A percentile compares a stretch with the other conserved stretches of the same genome.
These are phyloP conservation scores for Pseudogymnoascus sp. DNA, from an alignment of 2,329 filamentous ascomycete species.

Conservation along the genomic window DNA sequence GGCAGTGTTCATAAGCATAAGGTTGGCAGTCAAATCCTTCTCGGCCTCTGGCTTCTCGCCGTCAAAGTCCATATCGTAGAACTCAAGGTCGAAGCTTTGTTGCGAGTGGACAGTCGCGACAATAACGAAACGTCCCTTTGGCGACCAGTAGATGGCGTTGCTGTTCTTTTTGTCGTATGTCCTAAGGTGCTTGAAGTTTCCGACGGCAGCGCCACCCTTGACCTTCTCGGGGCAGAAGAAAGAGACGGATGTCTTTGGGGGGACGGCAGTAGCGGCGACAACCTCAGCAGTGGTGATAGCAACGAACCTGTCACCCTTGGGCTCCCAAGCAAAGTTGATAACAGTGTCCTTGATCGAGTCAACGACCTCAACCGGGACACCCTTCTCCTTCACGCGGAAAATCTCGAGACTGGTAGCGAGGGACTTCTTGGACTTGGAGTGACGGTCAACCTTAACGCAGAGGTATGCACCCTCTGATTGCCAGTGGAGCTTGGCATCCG, in stretches of 20 bases:
- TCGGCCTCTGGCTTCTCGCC: conserved; percentile 89
- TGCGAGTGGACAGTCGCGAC: conserved; percentile 88
- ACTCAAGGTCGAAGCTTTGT: conserved; percentile 92
- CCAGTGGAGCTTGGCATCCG: conserved; percentile 97
- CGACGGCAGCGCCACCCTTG: conserved; percentile 66
- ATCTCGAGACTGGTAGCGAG: conserved; percentile 96
- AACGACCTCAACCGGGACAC: conserved; percentile 94
- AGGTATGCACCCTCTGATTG: conserved; percentile 91
- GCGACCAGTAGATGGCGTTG: conserved; percentile 99
- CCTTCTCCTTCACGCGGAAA: conserved; percentile 95
- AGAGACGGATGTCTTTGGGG: conserved; percentile 86
- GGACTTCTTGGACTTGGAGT: conserved; percentile 99
- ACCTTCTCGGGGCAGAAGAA: conserved; percentile 97
- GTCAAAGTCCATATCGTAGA: conserved; percentile 96
- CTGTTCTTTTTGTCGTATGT: conserved; percentile 99
- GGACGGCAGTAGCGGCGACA: conserved; percentile 67
- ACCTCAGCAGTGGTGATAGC: conserved; percentile 92
- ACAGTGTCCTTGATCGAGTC: conserved; percentile 97
- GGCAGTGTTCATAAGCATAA: conserved; percentile 86
- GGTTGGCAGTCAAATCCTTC: conserved; percentile 89
- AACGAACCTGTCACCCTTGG: conserved; percentile 94
- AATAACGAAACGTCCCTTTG: conserved; percentile 88
- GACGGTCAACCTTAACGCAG: conserved; percentile 96
- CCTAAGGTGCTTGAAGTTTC: conserved; percentile 93
- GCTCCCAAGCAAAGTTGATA: conserved; percentile 99